Evolutionary conservation across 1,139 yeast genomes (phyloP).

Genomic region (Yamadazyma taylorii): DNA sequence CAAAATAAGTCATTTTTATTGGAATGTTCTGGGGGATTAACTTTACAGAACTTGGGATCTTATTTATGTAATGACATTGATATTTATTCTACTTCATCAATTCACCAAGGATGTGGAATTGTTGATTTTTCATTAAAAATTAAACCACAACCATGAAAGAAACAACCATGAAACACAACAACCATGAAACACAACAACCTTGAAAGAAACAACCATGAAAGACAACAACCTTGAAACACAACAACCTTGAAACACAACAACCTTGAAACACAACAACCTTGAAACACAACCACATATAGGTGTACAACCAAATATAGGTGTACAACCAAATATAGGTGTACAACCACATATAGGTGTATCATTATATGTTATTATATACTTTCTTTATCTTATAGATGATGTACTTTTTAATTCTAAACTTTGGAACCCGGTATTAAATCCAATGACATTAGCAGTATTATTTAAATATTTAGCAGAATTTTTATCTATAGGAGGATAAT

Average conservation of each 20-base stretch:
- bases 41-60: slow-evolving; percentile 60
- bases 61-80: slow-evolving; percentile 81
- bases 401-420: slow-evolving; percentile 38
- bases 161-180: too few species aligned
- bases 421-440: slow-evolving; percentile 46
- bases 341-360: not conserved
- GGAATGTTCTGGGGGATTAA: slow-evolving; percentile 92
- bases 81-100: slow-evolving; percentile 87
- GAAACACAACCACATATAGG: too few species aligned
- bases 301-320: too few species aligned
- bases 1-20: slow-evolving; percentile 56
- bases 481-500: slow-evolving; percentile 15
- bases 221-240: too few species aligned
- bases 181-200: too few species aligned
- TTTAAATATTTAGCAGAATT: slow-evolving; percentile 29
- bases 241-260: too few species aligned
- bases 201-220: too few species aligned
- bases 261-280: too few species aligned
- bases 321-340: too few species aligned
- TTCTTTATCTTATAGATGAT: slow-evolving; percentile 36
- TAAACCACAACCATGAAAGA: slow-evolving; percentile 37
- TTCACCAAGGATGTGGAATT: slow-evolving; percentile 84
- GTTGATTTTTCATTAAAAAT: slow-evolving; percentile 86
- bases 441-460: slow-evolving; percentile 42
- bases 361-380: not conserved